Percentiles rank a stretch among this genome's conserved stretches.
Evolutionary conservation across 78 protist species (phyloP).

Genomic region (Guillardia theta): DNA sequence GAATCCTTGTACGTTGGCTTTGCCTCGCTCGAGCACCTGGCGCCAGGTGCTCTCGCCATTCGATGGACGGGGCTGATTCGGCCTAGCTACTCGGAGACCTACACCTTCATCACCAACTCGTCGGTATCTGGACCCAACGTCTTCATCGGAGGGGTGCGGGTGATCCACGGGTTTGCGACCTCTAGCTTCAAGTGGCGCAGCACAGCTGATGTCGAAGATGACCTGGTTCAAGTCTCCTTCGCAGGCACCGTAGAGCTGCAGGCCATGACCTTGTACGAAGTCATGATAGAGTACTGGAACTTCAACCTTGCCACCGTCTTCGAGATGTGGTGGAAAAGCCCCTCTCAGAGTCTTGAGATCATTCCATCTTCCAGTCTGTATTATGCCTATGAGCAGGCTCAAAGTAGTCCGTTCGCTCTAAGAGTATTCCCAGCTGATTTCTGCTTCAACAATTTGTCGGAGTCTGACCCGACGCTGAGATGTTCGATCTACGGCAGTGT

Average conservation of each 20-base stretch:
- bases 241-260: neutral
- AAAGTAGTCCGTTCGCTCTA: neutral
- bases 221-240: neutral
- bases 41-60: neutral
- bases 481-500: neutral
- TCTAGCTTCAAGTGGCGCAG: too few relatives aligned
- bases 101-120: constrained; percentile 10
- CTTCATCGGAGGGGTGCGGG: too few relatives aligned
- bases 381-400: neutral
- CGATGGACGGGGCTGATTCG: neutral
- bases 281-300: neutral
- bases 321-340: neutral
- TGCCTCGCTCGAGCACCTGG: neutral
- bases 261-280: neutral
- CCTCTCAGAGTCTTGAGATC: neutral
- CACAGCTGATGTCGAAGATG: too few relatives aligned
- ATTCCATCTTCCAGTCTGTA: neutral
- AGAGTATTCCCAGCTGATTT: neutral
- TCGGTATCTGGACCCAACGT: neutral
- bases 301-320: neutral
- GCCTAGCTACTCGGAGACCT: neutral
- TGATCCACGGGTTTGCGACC: too few relatives aligned
- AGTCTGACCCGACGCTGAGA: neutral
- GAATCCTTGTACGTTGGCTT: neutral
- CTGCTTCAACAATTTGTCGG: neutral